Base-by-base conservation (phyloP, 2,329 filamentous ascomycete species). In the Orbilia brochopaga region DNA sequence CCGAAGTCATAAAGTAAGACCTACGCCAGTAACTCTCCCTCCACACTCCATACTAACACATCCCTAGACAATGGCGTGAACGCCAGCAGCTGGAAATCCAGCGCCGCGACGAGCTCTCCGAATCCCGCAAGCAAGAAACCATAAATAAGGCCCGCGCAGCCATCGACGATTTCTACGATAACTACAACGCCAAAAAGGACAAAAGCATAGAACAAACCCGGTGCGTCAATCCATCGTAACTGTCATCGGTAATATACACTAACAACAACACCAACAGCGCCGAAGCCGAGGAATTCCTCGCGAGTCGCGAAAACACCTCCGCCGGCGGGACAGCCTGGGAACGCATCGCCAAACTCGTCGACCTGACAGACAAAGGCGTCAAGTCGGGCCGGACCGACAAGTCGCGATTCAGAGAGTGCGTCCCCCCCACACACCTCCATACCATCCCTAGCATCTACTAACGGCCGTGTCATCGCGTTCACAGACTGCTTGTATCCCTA, bases 141-240 rank as follows among this genome's bases (percentile, higher is more conserved):
- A 83, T 97, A 78, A 87, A 91, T 79, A 91, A 94, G 76, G 94
- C 94, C 10, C 91, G 92, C 78, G 86, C 92, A 79, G 94, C 95
- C 80, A 96, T 99, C 75, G 94, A 99, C 79, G 94, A 97, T 80
- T 99, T 97, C 82, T 99, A 99, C 84, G 92, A 97, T 79, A 97
- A 96, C 81, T 99, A 99, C 84, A 97, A 97, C 83, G 88, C 89
- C 80, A 96, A 97, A 83, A 93, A 94, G 80, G 94, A 99, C 80
- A 97, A 97, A 85, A 87, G 86, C 69, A 89, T 97, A 76, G 84
- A 89, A 21, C 91, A 96, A 83, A 94, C 93, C 64, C 87, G 75
- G 75, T 76, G 62, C 19, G 21, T 40, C 11, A 11, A 4, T 15
- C 27, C 27, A 21, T 23, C 48, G n/a, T n/a, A n/a, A n/a, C n/a